phyloP scores from a whole-genome alignment of 208 protist genomes.

The Acanthamoeba quina region DNA sequence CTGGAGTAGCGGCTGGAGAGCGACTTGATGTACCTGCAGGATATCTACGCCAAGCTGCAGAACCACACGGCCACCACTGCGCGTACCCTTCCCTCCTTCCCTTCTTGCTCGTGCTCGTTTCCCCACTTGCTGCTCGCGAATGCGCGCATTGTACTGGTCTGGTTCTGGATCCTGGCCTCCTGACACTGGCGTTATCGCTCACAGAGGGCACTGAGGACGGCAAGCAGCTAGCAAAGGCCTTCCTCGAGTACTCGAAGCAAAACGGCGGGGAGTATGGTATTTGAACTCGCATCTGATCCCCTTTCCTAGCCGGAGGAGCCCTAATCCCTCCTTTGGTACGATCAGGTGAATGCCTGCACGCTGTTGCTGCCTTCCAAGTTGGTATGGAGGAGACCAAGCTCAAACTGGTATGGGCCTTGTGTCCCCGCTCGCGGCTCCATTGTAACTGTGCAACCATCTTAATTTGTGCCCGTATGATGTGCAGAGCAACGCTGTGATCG shows the following conservation, averaged over 20 bases:
- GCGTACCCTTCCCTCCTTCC: background rate
- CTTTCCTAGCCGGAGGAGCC: too few relatives aligned
- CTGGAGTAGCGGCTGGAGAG: background rate
- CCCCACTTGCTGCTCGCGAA: background rate
- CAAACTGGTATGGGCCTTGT: background rate
- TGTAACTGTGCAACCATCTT: background rate
- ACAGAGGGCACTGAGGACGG: conserved; percentile 16
- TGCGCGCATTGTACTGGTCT: background rate
- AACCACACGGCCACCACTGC: conserved; percentile 40
- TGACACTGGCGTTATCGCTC: background rate
- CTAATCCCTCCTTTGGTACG: background rate
- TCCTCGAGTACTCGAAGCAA: conserved; percentile 32
- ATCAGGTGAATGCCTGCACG: conserved; percentile 23
- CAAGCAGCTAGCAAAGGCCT: conserved; percentile 13
- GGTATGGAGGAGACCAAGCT: conserved; percentile 6
- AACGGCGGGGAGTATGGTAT: conserved; percentile 18
- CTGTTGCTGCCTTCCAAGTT: background rate
- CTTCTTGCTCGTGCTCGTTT: background rate
- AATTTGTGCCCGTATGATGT: background rate
- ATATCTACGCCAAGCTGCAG: conserved; percentile 49
- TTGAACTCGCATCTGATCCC: background rate
- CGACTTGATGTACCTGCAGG: conserved; percentile 10
- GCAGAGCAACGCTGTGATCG: conserved; percentile 29
- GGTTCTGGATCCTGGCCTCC: background rate
- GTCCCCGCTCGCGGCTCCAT: background rate